Base-by-base conservation (phyloP, 2,329 filamentous ascomycete genomes). In the Herpomyces periplanetae region DNA sequence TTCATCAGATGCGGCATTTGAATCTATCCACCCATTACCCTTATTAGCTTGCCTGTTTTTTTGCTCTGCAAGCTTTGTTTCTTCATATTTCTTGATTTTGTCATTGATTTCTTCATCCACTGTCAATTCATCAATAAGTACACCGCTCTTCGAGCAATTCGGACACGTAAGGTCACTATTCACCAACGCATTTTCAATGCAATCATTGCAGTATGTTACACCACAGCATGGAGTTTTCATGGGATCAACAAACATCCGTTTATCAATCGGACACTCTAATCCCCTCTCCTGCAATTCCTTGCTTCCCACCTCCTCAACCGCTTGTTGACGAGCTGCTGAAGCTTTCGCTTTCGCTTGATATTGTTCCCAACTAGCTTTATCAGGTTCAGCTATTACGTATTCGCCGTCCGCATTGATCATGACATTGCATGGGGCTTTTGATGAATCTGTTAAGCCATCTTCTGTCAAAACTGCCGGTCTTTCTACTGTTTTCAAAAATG, bases 401-500 rank as follows among this genome's bases (percentile, higher is more conserved):
- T 91, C 71, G 37, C 80, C 80, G 36, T 87, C 73, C 25, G 73
- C 68, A 39, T 88, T 91, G 29, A 91, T 64, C 75, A 91, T 91
- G 34, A 91, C 62, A 31, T 73, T 69, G 24, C 68, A 62, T 18
- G 63, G 62, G 27, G 69, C 56, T 39, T 84, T 73, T 22, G 52
- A 40, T 33, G 73, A 62, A 34, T 87, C 73, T 29, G 60, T 57
- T 17, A 62, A 57, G 20, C 60, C 62, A 37, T 63, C 58, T 31
- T 66, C 56, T 20, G 51, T 51, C 25, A 71, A 44, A 13, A 65
- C 55, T 19, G 62, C 52, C 13, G 69, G 66, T 42, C 87, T 88
- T 34, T 91, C 75, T 21, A 96, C 65, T 23, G 73, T 85, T 40
- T 84, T 84, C 28, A 91, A 47, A 35, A 96, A 84, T 2, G 75